Percentiles rank a stretch among this genome's conserved stretches.
Conservation (phyloP, 2,329 filamentous ascomycete genomes). For the Ophiosphaerella herpotricha region DNA sequence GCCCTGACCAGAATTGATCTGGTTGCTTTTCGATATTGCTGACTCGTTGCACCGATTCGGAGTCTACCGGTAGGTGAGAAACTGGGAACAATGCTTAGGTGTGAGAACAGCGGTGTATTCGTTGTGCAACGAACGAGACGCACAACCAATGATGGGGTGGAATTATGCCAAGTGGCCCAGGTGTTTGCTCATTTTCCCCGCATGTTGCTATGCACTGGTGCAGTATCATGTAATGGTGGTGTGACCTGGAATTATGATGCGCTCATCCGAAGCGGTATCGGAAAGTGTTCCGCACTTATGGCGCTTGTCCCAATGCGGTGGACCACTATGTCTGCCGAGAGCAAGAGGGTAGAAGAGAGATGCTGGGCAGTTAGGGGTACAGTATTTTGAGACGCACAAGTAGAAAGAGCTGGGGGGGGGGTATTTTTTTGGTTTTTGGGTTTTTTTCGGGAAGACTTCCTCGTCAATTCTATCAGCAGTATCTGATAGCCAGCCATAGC, state of each 20-base stretch:
- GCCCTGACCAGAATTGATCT: no score
- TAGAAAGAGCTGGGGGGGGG: no score
- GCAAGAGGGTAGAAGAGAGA: conserved; percentile 5
- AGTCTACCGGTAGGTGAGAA: not conserved
- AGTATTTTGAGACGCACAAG: no score
- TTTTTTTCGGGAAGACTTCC: no score
- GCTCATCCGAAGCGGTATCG: conserved; percentile 33
- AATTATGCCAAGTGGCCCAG: conserved; percentile 1
- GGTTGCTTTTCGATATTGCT: no score
- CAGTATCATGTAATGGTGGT: conserved; percentile 17
- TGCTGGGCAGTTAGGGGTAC: no score
- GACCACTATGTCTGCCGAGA: conserved; percentile 1
- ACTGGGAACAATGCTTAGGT: not conserved
- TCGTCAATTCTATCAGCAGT: no score
- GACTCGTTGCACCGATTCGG: no score
- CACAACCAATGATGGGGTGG: conserved; percentile 6
- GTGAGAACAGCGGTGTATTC: not conserved
- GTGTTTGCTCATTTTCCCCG: conserved; percentile 15
- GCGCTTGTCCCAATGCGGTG: conserved; percentile 14
- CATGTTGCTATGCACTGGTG: conserved; percentile 3
- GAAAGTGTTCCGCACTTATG: conserved; percentile 21
- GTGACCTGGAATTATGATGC: conserved; percentile 25
- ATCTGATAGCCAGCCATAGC: no score
- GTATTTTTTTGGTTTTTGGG: no score
- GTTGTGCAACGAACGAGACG: conserved; percentile 6